Conservation (phyloP, 495 filamentous ascomycete genomes). For the Neurospora sublineolata region DNA sequence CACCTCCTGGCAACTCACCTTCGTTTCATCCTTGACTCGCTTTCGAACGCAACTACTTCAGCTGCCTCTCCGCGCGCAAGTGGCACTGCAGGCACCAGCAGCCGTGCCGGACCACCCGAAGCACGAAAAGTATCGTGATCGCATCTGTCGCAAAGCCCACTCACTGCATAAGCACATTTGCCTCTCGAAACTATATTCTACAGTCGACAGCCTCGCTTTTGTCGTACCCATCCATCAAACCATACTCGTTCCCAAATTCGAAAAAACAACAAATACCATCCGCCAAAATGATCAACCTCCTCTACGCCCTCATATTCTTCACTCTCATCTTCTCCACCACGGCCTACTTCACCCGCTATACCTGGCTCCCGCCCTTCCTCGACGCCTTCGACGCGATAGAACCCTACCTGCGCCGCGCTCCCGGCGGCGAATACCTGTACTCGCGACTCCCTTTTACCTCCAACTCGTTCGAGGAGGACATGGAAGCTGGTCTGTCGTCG, state of each 20-base stretch:
- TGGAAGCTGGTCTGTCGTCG: constrained; percentile 75
- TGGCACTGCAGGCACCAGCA: neutral
- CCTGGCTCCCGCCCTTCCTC: constrained; percentile 58
- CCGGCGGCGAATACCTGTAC: constrained; percentile 56
- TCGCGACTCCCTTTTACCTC: constrained; percentile 57
- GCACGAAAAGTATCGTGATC: neutral
- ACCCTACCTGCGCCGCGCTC: constrained; percentile 20
- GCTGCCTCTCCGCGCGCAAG: neutral
- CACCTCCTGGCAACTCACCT: neutral
- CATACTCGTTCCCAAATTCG: neutral
- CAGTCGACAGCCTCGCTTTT: neutral
- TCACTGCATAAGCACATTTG: neutral
- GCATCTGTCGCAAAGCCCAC: neutral
- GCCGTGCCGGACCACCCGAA: neutral
- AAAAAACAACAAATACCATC: neutral
- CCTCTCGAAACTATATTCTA: neutral
- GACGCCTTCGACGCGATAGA: constrained; percentile 28
- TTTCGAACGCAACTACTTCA: neutral
- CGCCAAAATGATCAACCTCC: constrained; percentile 51
- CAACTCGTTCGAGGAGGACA: constrained; percentile 50
- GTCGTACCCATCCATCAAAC: neutral
- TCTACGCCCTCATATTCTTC: constrained; percentile 61
- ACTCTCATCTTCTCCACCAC: constrained; percentile 48
- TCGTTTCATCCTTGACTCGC: neutral
- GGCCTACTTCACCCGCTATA: constrained; percentile 67